Percentiles rank a stretch among this genome's conserved stretches.
Conservation (phyloP, 176 grass and related monocot genomes). For the Phoenix dactylifera region DNA sequence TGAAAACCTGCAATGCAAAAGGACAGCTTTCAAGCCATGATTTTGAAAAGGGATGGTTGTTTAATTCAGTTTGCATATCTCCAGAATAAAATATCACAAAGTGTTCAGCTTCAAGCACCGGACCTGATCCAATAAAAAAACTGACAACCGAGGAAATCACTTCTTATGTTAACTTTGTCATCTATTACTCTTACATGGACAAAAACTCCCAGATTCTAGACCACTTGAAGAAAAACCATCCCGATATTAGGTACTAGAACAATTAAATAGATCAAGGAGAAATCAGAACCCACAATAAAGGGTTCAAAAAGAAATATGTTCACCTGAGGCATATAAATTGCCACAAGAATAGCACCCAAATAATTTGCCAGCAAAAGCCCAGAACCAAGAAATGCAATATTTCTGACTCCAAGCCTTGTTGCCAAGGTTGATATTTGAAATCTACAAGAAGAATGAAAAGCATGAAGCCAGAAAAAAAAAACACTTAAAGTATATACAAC, state of each 20-base stretch:
- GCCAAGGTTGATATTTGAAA: constrained; percentile 95
- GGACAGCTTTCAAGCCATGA: no score
- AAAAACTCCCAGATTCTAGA: no score
- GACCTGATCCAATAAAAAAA: no score
- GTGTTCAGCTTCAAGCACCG: no score
- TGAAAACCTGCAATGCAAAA: constrained; percentile 64
- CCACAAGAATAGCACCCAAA: constrained; percentile 65
- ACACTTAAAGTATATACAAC: background rate
- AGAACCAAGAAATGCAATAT: constrained; percentile 89
- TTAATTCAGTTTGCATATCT: no score
- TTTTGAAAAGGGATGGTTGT: no score
- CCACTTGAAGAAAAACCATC: no score
- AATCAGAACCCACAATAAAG: background rate
- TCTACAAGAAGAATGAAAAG: constrained; percentile 20
- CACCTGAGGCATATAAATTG: constrained; percentile 86
- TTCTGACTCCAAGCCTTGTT: constrained; percentile 98
- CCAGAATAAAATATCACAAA: no score
- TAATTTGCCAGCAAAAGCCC: constrained; percentile 84
- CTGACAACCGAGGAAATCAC: no score
- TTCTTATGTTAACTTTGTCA: no score
- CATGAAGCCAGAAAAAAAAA: background rate
- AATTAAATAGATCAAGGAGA: constrained; percentile 1
- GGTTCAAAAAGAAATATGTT: constrained; percentile 12
- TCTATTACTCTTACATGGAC: no score
- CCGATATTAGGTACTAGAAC: no score